Evolutionary conservation across 257 asterid genomes (phyloP), one percentile per base, ranked within the genome.

Genomic region (Penstemon newberryi): DNA sequence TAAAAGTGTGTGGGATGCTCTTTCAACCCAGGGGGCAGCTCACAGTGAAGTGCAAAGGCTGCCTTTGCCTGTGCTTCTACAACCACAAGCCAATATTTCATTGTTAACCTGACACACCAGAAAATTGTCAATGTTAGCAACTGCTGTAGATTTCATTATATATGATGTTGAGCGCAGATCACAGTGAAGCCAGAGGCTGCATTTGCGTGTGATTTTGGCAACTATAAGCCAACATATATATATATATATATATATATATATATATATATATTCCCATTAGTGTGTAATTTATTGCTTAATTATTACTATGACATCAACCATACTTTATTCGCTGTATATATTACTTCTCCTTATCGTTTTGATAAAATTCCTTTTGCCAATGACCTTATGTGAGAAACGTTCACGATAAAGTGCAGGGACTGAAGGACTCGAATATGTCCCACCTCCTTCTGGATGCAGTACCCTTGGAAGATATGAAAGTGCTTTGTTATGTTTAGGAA

Each of bases 351-450:
- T 4, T n/a, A 46, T 71, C 60, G 19, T 71, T 68, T 58, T 42
- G 6, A 64, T 44, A 25, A 8, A n/a, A 36, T 65, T 63, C 43
- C 13, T 44, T 19, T 7, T 38, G 19, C 58, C 54, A 43, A 74
- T 67, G 54, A 73, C 62, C 77, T 77, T 54, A 84, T 63, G 65
- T 80, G 85, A 60, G 75, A 69, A 56, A 51, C 74, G 64, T 78
- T 79, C 54, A 68, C 81, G 77, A 78, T 82, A 80, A 90, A 92
- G 99, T 93, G 99, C 99, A 90, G 99, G 99, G 96, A 91, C 87
- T 60, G 99, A 93, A 85, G 99, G 99, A 73, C 73, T 81, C 70
- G 96, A 90, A 60, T 73, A 66, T 75, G 80, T 69, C 70, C 82
- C 95, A 36, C 82, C 92, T 73, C 85, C 89, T 51, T 81, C 92